Evolutionary conservation across 495 filamentous ascomycete species (phyloP), one percentile per base, ranked within the genome.

Genomic region (Corynascus novoguineensis): DNA sequence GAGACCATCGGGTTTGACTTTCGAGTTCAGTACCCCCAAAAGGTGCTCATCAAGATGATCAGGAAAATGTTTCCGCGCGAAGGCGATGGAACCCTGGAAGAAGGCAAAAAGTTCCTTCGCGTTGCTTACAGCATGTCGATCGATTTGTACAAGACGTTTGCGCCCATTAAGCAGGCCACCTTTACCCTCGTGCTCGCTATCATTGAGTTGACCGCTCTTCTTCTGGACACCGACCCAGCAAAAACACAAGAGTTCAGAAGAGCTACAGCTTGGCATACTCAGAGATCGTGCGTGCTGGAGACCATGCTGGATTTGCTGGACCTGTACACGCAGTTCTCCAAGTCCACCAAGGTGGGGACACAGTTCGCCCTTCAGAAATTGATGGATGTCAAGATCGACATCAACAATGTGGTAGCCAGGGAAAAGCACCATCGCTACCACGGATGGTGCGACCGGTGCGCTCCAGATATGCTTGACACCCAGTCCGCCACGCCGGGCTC

Each of bases 1-100:
- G 93, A 98, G 70, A 83, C 86, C 3, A 85, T 89, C 22, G 86
- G 86, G 49, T 98, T 97, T 65, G 93, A 98, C 71, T 97, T 96
- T 64, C 84, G 92, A n/a, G 87, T 83, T 40, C 86, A 90, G 34
- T 86, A 95, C 64, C 90, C 93, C 0, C 88, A 96, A 53, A 88
- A 90, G 59, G 75, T 88, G 12, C 71, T 96, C 35, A 73, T 87
- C 58, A 97, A 97, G 71, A 75, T 96, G 31, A 70, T 78, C 28
- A 80, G 81, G 61, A 73, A 72, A 17, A 72, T 85, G 22, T 76
- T 81, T 0, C 53, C 61, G 9, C 50, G 29, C 5, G 50, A 37
- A 1, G 72, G 41, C 32, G 34, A 21, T 21, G 5, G 0, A 0
- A 40, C 31, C 10, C 28, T 24, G 15, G 51, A 61, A 1, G 59